Conservation (phyloP, 805 yeast genomes). For the Pichia deserticola region DNA sequence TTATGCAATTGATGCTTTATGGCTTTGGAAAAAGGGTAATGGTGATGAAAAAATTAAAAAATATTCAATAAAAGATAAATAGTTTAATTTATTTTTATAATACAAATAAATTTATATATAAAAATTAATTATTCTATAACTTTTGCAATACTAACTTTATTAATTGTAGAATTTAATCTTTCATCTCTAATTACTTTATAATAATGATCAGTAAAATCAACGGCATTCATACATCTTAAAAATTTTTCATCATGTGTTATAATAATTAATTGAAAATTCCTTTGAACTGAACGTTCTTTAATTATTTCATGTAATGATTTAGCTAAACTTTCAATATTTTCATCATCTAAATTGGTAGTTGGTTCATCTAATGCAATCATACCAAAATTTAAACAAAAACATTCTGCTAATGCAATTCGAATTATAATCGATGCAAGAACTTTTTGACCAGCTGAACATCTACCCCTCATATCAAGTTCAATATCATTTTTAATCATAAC, state of each 20-base stretch:
- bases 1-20: constrained; percentile 83
- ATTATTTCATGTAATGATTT: constrained; percentile 69
- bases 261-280: constrained; percentile 87
- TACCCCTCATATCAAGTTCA: constrained; percentile 94
- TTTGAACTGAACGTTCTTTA: constrained; percentile 64
- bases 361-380: constrained; percentile 97
- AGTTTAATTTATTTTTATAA: too few relatives aligned
- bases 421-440: constrained; percentile 89
- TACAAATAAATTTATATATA: background rate
- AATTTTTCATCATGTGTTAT: constrained; percentile 96
- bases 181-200: constrained; percentile 76
- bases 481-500: constrained; percentile 90
- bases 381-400: constrained; percentile 93
- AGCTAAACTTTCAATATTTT: constrained; percentile 83
- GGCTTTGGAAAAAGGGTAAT: constrained; percentile 71
- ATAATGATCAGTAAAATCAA: constrained; percentile 78
- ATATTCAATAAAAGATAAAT: background rate
- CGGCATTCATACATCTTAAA: constrained; percentile 76
- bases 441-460: constrained; percentile 97
- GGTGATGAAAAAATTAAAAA: constrained; percentile 28
- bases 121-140: constrained; percentile 9
- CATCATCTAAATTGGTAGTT: constrained; percentile 88
- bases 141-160: constrained; percentile 23
- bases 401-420: constrained; percentile 86
- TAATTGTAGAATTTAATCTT: constrained; percentile 70